Evolutionary conservation across 2,329 filamentous ascomycete genomes (phyloP), one percentile per base, ranked within the genome.

Genomic region (Cytospora piceicola): DNA sequence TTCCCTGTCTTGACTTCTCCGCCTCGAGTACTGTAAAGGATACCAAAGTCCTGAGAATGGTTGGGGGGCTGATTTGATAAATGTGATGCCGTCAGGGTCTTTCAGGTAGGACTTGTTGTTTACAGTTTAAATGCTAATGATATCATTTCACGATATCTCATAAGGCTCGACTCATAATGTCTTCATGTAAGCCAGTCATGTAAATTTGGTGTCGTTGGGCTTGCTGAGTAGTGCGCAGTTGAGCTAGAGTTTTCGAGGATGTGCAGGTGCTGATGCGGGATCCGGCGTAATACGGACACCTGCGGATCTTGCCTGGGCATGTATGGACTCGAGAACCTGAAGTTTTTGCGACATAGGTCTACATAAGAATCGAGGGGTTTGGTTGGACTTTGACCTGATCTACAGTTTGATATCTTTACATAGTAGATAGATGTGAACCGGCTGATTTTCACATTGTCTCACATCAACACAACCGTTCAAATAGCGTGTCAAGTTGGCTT

Each of bases 401-500:
- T 24, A 49, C n/a, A 49, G 4, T 24, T 7, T 49, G 46, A 9
- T 46, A 1, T 22, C 2, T 46, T 6, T 46, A n/a, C 42, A 24
- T 17, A 7, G 20, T 17, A 42, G 36, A 11, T 15, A 29, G 22
- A 57, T 15, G 36, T 17, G 8, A 46, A 4, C n/a, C 39, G 20
- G 12, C 29, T 12, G 30, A 3, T 24, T 39, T 46, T 42, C 3
- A 15, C 2, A n/a, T 52, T 52, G 61, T 39, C 22, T 42, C 29
- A 57, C 39, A 32, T n/a, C 20, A 46, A 30, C 39, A 63, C 30
- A 39, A n/a, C n/a, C n/a, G 46, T 54, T 32, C 22, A 67, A 58
- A 36, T 63, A 67, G 63, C 56, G 66, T 60, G 58, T 46, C 61
- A 49, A 67, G 59, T 67, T 63, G 63, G 63, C 51, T 56, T 61